Evolutionary conservation across 352 stramenopile genomes (phyloP).

Genomic region (Globisporangium nunn): DNA sequence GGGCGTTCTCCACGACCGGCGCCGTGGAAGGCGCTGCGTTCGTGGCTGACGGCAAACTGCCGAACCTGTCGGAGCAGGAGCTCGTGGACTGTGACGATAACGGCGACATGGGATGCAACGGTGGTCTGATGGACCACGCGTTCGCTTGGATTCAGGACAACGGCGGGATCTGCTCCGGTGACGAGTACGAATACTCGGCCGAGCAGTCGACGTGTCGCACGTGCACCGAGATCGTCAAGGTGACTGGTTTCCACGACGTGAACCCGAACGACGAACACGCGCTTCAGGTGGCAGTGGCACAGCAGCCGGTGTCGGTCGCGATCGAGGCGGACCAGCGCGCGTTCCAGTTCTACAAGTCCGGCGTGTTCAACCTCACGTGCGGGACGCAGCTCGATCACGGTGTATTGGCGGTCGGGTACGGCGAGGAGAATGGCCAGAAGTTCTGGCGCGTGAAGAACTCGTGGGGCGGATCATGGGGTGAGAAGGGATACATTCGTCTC

Average conservation of each 20-base stretch:
- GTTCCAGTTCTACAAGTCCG: constrained; percentile 97
- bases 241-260: constrained; percentile 89
- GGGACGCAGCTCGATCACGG: constrained; percentile 95
- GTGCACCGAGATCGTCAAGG: constrained; percentile 80
- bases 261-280: constrained; percentile 71
- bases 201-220: constrained; percentile 65
- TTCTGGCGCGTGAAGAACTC: constrained; percentile 98
- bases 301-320: constrained; percentile 92
- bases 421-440: constrained; percentile 72
- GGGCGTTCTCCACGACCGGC: constrained; percentile 96
- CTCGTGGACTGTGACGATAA: constrained; percentile 96
- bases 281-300: constrained; percentile 85
- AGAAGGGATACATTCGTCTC: constrained; percentile 91
- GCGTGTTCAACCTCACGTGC: constrained; percentile 81
- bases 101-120: constrained; percentile 94
- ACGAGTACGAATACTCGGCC: constrained; percentile 93
- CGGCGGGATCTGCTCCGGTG: constrained; percentile 91
- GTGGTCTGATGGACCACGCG: constrained; percentile 96
- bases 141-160: constrained; percentile 94
- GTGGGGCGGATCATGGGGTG: constrained; percentile 91
- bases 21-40: constrained; percentile 96
- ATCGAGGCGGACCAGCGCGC: constrained; percentile 91
- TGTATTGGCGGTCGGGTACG: constrained; percentile 95
- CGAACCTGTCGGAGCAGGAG: constrained; percentile 95
- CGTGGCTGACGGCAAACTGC: constrained; percentile 87